These are phyloP conservation scores for Eimeria falciformis DNA, from an alignment of 169 alveolate species.

Conservation along the genomic window DNA sequence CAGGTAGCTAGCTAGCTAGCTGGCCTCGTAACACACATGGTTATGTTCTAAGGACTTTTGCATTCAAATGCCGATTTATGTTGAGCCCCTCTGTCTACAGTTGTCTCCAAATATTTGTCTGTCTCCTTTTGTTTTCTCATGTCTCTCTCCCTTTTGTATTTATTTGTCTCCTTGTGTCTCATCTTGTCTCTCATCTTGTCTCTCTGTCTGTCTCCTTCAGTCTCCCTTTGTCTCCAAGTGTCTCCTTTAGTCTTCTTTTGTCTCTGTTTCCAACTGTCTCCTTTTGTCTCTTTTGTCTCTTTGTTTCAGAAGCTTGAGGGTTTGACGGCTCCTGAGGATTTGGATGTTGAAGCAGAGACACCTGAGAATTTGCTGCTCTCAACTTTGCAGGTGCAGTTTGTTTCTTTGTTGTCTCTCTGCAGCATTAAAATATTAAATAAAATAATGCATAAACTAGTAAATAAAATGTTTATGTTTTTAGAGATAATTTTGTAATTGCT, in stretches of 20 bases:
- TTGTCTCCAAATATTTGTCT: not conserved
- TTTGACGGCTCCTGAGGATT: not conserved
- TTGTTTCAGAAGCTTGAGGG: not conserved
- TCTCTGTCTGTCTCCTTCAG: not conserved
- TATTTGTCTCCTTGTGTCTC: not conserved
- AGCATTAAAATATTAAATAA: too few relatives aligned
- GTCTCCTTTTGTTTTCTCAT: not conserved
- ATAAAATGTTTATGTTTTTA: too few relatives aligned
- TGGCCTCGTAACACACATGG: too few relatives aligned
- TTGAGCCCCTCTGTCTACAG: too few relatives aligned
- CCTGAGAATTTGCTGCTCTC: constrained; percentile 90
- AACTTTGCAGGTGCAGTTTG: constrained; percentile 84
- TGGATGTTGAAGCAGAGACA: constrained; percentile 82
- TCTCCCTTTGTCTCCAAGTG: not conserved
- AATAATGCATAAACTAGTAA: too few relatives aligned
- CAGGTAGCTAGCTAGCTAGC: too few relatives aligned
- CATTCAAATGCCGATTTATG: too few relatives aligned
- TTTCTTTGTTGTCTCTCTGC: too few relatives aligned
- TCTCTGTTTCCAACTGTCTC: not conserved
- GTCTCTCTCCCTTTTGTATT: not conserved
- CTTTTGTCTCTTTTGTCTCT: not conserved
- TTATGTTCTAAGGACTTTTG: too few relatives aligned
- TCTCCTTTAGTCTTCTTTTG: not conserved
- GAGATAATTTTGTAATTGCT: too few relatives aligned
- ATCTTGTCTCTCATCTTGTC: not conserved